phyloP scores from a whole-genome alignment of 2,329 filamentous ascomycete species.

The Allantophomopsis lycopodina region DNA sequence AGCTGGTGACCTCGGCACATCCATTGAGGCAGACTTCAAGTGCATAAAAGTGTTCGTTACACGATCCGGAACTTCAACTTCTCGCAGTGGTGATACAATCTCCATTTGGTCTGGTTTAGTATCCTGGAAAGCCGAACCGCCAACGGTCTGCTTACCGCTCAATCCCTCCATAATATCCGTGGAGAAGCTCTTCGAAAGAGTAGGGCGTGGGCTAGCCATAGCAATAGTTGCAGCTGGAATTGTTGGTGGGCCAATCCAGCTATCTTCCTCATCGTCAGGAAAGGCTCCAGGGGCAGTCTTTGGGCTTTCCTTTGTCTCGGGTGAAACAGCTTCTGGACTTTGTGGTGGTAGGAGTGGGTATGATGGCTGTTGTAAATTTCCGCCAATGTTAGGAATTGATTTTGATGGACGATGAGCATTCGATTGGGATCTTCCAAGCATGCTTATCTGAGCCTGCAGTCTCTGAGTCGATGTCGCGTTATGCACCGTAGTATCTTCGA shows the following conservation, averaged over 20 bases:
- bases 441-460: slow-evolving; percentile 83
- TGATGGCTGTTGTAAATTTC: slow-evolving; percentile 8
- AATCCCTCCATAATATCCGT: slow-evolving; percentile 47
- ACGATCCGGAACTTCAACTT: slow-evolving; percentile 12
- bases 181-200: slow-evolving; percentile 44
- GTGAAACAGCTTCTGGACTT: slow-evolving; percentile 4
- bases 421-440: slow-evolving; percentile 40
- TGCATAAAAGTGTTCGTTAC: slow-evolving; percentile 28
- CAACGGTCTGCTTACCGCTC: slow-evolving; percentile 31
- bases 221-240: slow-evolving; percentile 14
- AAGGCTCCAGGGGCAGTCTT: slow-evolving; percentile 41
- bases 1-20: slow-evolving; percentile 37
- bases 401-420: slow-evolving; percentile 16
- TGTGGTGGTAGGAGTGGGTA: slow-evolving; percentile 6
- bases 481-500: slow-evolving; percentile 38
- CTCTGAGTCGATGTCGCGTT: slow-evolving; percentile 90
- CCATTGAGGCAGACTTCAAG: slow-evolving; percentile 50
- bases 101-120: slow-evolving; percentile 8
- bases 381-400: slow-evolving; percentile 12
- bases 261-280: slow-evolving; percentile 41
- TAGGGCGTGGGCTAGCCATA: slow-evolving; percentile 32
- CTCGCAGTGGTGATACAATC: slow-evolving; percentile 12
- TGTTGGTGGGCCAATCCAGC: slow-evolving; percentile 45
- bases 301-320: not conserved
- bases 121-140: slow-evolving; percentile 30